Evolutionary conservation across 257 asterid species (phyloP).

Genomic region (Petunia secreta): DNA sequence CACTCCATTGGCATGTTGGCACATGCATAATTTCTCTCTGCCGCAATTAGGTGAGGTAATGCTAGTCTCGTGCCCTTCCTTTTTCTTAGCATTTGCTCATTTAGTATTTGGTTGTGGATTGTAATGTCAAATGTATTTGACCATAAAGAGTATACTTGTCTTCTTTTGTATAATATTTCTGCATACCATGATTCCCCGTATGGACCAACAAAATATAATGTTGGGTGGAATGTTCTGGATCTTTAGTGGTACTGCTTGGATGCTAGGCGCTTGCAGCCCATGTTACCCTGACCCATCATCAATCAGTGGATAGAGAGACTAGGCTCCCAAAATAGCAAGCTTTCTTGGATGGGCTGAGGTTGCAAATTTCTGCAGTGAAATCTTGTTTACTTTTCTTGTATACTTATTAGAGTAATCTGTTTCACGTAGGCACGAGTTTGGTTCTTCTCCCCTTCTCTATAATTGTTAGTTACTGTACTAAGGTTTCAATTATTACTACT

Average conservation of each 20-base stretch:
- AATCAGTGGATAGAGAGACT: background rate
- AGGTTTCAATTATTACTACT: too few relatives aligned
- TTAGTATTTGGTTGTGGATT: slow-evolving; percentile 14
- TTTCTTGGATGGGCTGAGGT: background rate
- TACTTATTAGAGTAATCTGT: background rate
- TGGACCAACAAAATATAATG: slow-evolving; percentile 6
- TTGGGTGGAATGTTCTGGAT: too few relatives aligned
- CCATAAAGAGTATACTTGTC: background rate
- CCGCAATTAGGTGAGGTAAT: slow-evolving; percentile 13
- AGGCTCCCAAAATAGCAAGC: background rate
- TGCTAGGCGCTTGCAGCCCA: background rate
- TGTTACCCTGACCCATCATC: background rate
- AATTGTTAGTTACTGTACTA: too few relatives aligned
- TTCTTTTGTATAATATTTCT: background rate
- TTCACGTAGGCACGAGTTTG: background rate
- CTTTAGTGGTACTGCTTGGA: too few relatives aligned
- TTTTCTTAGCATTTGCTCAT: background rate
- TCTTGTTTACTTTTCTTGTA: background rate
- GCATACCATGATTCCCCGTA: background rate
- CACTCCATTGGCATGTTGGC: slow-evolving; percentile 2
- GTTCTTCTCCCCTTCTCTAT: too few relatives aligned
- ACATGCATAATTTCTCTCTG: slow-evolving; percentile 10
- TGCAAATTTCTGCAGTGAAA: background rate
- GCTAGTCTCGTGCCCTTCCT: slow-evolving; percentile 24
- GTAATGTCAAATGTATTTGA: slow-evolving; percentile 7